phyloP scores from a whole-genome alignment of 768 basidiomycete species.

The Boletus vermiculosoides region DNA sequence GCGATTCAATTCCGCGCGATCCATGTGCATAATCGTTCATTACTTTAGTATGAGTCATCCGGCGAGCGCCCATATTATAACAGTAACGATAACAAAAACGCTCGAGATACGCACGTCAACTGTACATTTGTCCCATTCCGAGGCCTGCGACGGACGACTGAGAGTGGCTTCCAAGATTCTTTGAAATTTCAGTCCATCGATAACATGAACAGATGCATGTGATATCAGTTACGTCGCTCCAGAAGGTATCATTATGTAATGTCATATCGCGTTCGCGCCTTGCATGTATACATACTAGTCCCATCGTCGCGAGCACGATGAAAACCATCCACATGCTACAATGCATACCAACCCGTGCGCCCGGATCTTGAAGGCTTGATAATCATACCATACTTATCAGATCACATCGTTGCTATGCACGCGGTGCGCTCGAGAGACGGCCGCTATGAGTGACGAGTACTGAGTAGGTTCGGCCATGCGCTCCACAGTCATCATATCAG shows the following conservation, averaged over 20 bases:
- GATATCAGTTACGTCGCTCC: neutral
- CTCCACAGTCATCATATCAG: neutral
- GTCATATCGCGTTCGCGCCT: neutral
- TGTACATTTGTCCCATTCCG: neutral
- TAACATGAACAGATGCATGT: neutral
- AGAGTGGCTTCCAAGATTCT: too few relatives aligned
- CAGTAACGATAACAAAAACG: neutral
- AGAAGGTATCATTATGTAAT: neutral
- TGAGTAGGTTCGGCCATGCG: neutral
- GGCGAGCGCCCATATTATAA: neutral
- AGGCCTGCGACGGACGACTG: too few relatives aligned
- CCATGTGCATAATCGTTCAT: neutral
- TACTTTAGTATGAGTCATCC: neutral
- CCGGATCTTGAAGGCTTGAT: neutral
- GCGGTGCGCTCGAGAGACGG: neutral
- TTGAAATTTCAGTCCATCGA: neutral
- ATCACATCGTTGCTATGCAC: conserved; percentile 7
- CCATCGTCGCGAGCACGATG: neutral
- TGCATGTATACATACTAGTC: neutral
- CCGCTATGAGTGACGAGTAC: neutral
- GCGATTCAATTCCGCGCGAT: neutral
- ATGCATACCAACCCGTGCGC: neutral
- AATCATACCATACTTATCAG: neutral
- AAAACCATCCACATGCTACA: neutral
- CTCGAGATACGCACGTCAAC: neutral